phyloP scores from a whole-genome alignment of 2,329 filamentous ascomycete genomes.

The Xylaria sp. region DNA sequence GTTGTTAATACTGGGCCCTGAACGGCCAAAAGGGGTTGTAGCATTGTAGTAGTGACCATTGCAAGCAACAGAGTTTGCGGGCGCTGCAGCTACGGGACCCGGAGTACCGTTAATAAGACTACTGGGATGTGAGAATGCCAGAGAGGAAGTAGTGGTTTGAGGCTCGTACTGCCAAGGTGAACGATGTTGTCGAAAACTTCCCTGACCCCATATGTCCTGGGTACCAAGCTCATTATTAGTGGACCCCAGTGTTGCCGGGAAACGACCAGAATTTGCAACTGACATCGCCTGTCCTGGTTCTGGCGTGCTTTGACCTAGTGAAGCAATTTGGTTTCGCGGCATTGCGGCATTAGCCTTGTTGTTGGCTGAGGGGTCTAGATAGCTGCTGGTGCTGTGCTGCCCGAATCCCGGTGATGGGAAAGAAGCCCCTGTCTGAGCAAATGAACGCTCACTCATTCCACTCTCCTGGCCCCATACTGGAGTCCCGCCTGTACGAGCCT shows the following conservation, averaged over 20 bases:
- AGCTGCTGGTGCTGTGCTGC: conserved; percentile 24
- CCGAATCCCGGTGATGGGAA: conserved; percentile 10
- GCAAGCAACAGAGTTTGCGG: conserved; percentile 40
- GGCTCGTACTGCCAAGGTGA: conserved; percentile 39
- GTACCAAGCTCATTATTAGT: conserved; percentile 30
- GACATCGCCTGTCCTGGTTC: conserved; percentile 18
- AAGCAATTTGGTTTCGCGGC: conserved; percentile 37
- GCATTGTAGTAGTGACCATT: conserved; percentile 47
- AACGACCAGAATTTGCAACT: conserved; percentile 4
- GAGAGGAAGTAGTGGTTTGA: conserved; percentile 45
- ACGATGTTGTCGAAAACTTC: conserved; percentile 35
- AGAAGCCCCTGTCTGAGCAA: conserved; percentile 14
- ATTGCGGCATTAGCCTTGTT: conserved; percentile 25
- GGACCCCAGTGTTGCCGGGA: conserved; percentile 25
- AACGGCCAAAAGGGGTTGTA: conserved; percentile 45
- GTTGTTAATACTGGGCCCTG: conserved; percentile 42
- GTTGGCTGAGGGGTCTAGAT: conserved; percentile 39
- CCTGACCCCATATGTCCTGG: conserved; percentile 27
- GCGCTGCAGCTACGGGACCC: conserved; percentile 30
- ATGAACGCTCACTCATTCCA: conserved; percentile 12
- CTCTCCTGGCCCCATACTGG: conserved; percentile 34
- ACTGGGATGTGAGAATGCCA: conserved; percentile 61
- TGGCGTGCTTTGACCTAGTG: conserved; percentile 34
- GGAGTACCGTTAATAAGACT: conserved; percentile 64
- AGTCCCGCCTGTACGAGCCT: conserved; percentile 24